Evolutionary conservation across 208 protist genomes (phyloP), one percentile per base, ranked within the genome.

Genomic region (Wallacemonas collosoma): DNA sequence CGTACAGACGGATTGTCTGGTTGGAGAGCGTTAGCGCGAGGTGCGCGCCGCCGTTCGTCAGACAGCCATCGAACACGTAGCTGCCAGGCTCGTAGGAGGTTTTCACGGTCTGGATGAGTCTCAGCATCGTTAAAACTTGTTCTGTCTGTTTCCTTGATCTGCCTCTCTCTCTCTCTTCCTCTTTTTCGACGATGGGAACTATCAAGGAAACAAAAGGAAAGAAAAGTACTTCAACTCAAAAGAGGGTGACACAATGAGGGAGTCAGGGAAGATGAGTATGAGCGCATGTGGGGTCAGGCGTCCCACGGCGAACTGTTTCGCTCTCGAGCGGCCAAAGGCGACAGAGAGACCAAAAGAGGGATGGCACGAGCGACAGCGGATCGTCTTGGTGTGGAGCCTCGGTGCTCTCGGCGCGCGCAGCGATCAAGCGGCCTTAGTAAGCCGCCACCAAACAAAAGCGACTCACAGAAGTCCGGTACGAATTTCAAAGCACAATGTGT

Each of bases 31-130:
- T 87, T 39, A 93, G 73, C 9, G 88, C 87, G 3, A 93, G 61
- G 9, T 76, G 71, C 12, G 76, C 64, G 67, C 73, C 74, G 61
- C 73, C 80, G 65, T 80, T 82, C 73, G 81, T 85, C 40, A 93
- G 63, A 71, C 88, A 93, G 62, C 88, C 86, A 50, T 95, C 84
- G 57, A 91, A 73, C 11, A 91, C 85, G 72, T 89, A 93, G 51
- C 66, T 80, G n/a, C 67, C 82, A 5, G 73, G 65, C 73, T 87
- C 84, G 43, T 88, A 81, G 2, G 87, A 86, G 15, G 80, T 82
- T 48, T 89, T 75, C 36, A 93, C 73, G 2, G 82, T 80, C 35
- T 93, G 85, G 4, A 89, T 67, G 14, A 88, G 71, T 3, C 82
- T 76, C 78, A 76, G 68, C 66, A 38, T 55, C n/a, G 53, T n/a